A percentile compares a stretch with the other conserved stretches of the same genome.
Evolutionary conservation across 2,329 filamentous ascomycete species (phyloP).

Genomic region (Alternaria postmessia): DNA sequence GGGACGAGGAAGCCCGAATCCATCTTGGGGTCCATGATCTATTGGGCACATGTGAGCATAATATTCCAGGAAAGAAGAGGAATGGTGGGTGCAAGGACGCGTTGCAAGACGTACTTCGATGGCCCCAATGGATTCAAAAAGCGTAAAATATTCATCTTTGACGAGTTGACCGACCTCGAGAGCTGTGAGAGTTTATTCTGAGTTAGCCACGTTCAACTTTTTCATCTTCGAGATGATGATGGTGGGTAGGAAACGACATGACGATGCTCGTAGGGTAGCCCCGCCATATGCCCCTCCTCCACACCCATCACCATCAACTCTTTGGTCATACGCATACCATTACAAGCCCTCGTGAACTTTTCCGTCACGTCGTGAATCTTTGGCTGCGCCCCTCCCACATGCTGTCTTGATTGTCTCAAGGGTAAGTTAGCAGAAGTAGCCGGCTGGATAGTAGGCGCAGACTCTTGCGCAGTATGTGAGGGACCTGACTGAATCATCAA

Average conservation of each 20-base stretch:
- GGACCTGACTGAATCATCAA: slow-evolving; percentile 27
- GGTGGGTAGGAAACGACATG: slow-evolving; percentile 1
- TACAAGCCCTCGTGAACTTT: slow-evolving; percentile 62
- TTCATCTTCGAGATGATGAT: background rate
- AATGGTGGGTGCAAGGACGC: background rate
- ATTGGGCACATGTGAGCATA: background rate
- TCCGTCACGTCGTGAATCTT: slow-evolving; percentile 63
- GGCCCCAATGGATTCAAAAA: slow-evolving; percentile 92
- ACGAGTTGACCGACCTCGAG: slow-evolving; percentile 82
- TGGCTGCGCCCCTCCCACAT: slow-evolving; percentile 37
- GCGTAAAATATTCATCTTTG: slow-evolving; percentile 92
- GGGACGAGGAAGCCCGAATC: slow-evolving; percentile 86
- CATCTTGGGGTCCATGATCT: slow-evolving; percentile 99
- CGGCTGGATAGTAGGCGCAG: slow-evolving; percentile 24
- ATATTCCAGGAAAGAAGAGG: background rate
- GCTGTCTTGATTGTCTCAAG: slow-evolving; percentile 40
- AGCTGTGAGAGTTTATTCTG: slow-evolving; percentile 58
- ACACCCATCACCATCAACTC: background rate
- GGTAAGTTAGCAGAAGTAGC: slow-evolving; percentile 35
- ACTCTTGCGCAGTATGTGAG: slow-evolving; percentile 23
- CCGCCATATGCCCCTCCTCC: slow-evolving; percentile 24
- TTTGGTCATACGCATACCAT: slow-evolving; percentile 51
- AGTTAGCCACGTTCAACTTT: slow-evolving; percentile 11
- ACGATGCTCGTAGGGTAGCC: slow-evolving; percentile 9
- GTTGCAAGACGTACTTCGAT: slow-evolving; percentile 65